Evolutionary conservation across 2,329 filamentous ascomycete species (phyloP).

Genomic region (Cladosporium sp.): DNA sequence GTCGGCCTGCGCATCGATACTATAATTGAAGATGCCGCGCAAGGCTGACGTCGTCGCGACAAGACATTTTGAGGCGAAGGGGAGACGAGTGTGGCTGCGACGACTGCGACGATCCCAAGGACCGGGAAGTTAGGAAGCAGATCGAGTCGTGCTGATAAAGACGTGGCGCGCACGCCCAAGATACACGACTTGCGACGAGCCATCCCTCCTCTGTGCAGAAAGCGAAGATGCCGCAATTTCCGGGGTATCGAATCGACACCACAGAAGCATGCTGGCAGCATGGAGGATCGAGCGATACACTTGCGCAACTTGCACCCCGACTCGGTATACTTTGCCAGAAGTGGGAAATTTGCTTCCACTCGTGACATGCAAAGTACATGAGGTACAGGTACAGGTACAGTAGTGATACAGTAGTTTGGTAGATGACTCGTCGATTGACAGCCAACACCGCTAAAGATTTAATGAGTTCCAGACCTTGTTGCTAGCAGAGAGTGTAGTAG

Average conservation of each 20-base stretch:
- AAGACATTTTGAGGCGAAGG: neutral
- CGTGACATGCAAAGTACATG: constrained; percentile 4
- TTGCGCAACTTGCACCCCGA: neutral
- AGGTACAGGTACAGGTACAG: neutral
- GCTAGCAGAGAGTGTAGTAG: neutral
- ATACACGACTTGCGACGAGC: neutral
- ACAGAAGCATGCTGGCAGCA: neutral
- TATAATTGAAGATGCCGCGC: neutral
- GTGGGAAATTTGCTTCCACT: neutral
- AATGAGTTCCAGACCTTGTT: neutral
- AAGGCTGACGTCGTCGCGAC: constrained; percentile 1
- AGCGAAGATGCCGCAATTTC: neutral
- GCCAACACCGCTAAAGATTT: neutral
- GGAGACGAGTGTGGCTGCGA: neutral
- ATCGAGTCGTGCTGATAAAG: neutral
- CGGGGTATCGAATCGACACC: neutral
- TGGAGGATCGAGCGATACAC: neutral
- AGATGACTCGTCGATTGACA: neutral
- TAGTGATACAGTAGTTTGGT: neutral
- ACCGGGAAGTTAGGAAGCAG: constrained; percentile 3
- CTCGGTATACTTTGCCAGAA: neutral
- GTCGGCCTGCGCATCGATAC: neutral
- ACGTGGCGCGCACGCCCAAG: neutral
- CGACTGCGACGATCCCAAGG: neutral
- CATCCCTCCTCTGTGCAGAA: neutral